Conservation (phyloP, 2,329 filamentous ascomycete species). For the Drechslerella stenobrocha region DNA sequence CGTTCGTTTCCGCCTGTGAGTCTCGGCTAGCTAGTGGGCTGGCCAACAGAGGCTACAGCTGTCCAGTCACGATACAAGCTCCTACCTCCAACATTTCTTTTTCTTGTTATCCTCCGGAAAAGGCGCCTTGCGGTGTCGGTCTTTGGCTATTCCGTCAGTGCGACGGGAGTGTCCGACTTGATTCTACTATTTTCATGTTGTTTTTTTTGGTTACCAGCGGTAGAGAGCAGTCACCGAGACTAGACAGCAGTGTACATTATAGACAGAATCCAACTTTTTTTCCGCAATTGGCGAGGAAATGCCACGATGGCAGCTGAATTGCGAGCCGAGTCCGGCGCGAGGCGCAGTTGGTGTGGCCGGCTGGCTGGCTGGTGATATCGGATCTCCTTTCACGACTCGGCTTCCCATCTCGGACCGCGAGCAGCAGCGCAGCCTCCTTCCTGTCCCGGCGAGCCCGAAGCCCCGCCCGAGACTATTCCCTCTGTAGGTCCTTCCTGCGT, state of each 20-base stretch:
- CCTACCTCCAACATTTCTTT: slow-evolving; percentile 15
- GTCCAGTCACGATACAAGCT: slow-evolving; percentile 14
- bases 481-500: slow-evolving; percentile 11
- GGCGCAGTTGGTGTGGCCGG: background rate
- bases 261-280: slow-evolving; percentile 16
- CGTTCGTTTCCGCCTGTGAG: background rate
- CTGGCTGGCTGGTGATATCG: background rate
- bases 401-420: background rate
- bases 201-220: slow-evolving; percentile 12
- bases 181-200: slow-evolving; percentile 4
- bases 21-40: slow-evolving; percentile 1
- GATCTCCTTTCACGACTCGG: background rate
- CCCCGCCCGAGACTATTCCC: too few relatives aligned
- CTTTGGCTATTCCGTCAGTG: slow-evolving; percentile 16
- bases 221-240: slow-evolving; percentile 20
- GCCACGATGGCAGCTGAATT: too few relatives aligned
- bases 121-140: background rate
- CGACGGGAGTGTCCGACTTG: slow-evolving; percentile 7
- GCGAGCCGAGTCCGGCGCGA: background rate
- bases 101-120: slow-evolving; percentile 16
- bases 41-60: slow-evolving; percentile 2
- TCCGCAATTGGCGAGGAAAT: slow-evolving; percentile 1
- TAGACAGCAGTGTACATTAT: slow-evolving; percentile 26
- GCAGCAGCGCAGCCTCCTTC: background rate
- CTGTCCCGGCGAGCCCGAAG: too few relatives aligned